Conservation (phyloP, 441 rosid genomes). For the Jatropha multifida region DNA sequence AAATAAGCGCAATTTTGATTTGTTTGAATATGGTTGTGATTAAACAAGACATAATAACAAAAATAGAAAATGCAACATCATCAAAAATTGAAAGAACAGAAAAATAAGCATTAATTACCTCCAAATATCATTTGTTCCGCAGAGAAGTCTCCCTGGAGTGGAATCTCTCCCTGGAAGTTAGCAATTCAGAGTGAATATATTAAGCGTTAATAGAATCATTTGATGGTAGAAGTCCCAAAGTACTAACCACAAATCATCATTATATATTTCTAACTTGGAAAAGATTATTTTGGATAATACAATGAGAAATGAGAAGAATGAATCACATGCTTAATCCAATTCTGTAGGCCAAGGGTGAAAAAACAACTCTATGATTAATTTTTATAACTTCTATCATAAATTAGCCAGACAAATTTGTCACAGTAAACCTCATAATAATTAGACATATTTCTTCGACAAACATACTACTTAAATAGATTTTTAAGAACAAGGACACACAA, state of each 20-base stretch:
- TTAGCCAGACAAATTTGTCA: background rate
- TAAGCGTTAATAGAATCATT: slow-evolving; percentile 1
- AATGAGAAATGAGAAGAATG: background rate
- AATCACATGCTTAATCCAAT: background rate
- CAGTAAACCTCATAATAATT: background rate
- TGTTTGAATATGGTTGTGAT: slow-evolving; percentile 10
- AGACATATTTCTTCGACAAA: background rate
- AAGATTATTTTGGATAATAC: background rate
- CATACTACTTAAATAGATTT: background rate
- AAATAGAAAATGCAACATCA: background rate
- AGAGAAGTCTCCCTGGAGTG: slow-evolving; percentile 88
- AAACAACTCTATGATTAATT: background rate
- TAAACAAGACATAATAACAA: background rate
- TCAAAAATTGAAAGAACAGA: background rate
- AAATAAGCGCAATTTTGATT: slow-evolving; percentile 3
- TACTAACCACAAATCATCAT: background rate
- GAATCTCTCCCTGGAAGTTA: slow-evolving; percentile 73
- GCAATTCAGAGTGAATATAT: slow-evolving; percentile 4
- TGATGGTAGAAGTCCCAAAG: background rate
- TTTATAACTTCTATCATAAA: too few species aligned
- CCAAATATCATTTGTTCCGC: slow-evolving; percentile 92
- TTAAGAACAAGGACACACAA: background rate
- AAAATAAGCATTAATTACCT: slow-evolving; percentile 40
- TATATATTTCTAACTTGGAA: background rate
- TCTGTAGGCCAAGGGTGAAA: background rate